Base-by-base conservation (phyloP, 768 basidiomycete genomes). In the Tricholoma hemisulphureum region DNA sequence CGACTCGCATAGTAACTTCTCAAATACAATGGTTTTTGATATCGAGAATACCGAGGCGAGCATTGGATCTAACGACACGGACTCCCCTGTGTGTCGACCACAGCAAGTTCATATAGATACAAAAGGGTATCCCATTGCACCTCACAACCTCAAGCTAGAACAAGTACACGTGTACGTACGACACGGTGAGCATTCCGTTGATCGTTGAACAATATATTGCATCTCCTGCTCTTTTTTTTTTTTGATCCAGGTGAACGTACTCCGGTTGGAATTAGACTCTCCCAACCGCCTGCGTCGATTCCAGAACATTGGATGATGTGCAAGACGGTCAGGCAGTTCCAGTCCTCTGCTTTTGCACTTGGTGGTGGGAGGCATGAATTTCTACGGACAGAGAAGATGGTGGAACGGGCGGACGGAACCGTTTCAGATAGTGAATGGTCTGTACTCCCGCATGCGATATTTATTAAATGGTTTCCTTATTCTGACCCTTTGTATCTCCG, bases 211-310 rank as follows among this genome's bases (percentile, higher is more conserved):
- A 11, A 13, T 45, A 5, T n/a, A 14, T 13, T 45, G 24, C 4
- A 45, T 13, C 21, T 45, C 2, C 21, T 45, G 23, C 21, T 11
- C n/a, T 16, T 43, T 20, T n/a, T n/a, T n/a, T n/a, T n/a, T n/a
- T n/a, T n/a, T n/a, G n/a, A n/a, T n/a, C n/a, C n/a, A 91, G 89
- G 89, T 28, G 90, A 91, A 72, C 82, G 90, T 32, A 83, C 89
- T 0, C 90, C 90, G 0, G 89, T 91, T n/a, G 83, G 82, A 8
- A 74, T 84, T 10, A 81, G 89, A 2, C 79, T 91, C 71, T 70
- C 79, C 6, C 78, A 76, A 4, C 75, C 85, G 7, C 87, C 88
- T 0, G 84, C 84, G 10, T 83, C 78, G 28, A 83, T 91, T 54
- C 86, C 88, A 1, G 80, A 82, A 62, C 75, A 87, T 60, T 91